phyloP scores from a whole-genome alignment of 108 stramenopile species.

The Nitzschia inconspicua region DNA sequence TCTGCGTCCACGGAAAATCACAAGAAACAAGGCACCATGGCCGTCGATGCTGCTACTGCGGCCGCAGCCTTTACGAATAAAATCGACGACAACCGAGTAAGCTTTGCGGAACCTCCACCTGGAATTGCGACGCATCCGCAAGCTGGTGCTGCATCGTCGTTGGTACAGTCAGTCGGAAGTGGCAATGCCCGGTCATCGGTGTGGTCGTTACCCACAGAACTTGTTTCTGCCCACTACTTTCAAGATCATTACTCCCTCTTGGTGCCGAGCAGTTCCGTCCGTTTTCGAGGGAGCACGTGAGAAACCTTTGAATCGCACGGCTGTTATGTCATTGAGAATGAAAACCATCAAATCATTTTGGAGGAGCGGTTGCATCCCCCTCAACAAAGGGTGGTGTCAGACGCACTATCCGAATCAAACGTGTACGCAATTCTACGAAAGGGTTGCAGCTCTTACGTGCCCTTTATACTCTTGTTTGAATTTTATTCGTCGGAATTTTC shows the following conservation, averaged over 20 bases:
- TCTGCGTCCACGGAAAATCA: not conserved
- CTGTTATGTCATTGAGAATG: slow-evolving; percentile 40
- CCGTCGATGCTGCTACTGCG: not conserved
- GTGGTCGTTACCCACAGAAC: not conserved
- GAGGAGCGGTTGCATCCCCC: slow-evolving; percentile 23
- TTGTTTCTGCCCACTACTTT: slow-evolving; percentile 18
- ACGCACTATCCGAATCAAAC: slow-evolving; percentile 44
- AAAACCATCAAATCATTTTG: slow-evolving; percentile 48
- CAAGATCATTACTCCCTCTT: slow-evolving; percentile 57
- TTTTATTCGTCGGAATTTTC: slow-evolving; percentile 52
- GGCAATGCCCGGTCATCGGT: not conserved
- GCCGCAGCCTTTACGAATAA: not conserved
- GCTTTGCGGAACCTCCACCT: not conserved
- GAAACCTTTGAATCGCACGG: too few relatives aligned
- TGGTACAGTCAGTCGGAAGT: not conserved
- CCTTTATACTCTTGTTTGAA: slow-evolving; percentile 48
- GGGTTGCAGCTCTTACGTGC: slow-evolving; percentile 37
- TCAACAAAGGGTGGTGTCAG: not conserved
- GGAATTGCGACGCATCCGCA: not conserved
- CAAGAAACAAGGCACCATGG: not conserved
- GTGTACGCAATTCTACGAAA: slow-evolving; percentile 22
- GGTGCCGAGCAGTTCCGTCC: slow-evolving; percentile 47
- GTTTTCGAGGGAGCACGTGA: slow-evolving; percentile 38
- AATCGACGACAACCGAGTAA: not conserved
- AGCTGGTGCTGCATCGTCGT: not conserved